These are phyloP conservation scores for Melanomma pulvis-pyrius DNA, from an alignment of 495 filamentous ascomycete species.

Conservation along the genomic window DNA sequence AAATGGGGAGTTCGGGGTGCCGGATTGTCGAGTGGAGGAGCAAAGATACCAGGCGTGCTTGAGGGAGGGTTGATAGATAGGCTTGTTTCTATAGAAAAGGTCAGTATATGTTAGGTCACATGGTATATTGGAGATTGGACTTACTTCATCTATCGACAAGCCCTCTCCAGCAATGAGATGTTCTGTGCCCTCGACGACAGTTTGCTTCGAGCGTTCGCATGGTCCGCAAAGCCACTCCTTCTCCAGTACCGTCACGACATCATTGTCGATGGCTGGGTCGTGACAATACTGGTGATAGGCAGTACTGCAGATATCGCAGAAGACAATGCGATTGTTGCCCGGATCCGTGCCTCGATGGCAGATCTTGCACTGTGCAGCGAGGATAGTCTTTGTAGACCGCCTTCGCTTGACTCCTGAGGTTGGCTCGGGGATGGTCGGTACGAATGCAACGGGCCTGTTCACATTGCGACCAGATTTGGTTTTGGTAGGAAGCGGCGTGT, in stretches of 20 bases:
- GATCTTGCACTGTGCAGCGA: conserved; percentile 65
- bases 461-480: conserved; percentile 86
- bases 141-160: conserved; percentile 40
- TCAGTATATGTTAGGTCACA: conserved; percentile 4
- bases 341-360: conserved; percentile 80
- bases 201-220: conserved; percentile 53
- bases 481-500: conserved; percentile 61
- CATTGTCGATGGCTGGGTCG: conserved; percentile 73
- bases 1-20: conserved; percentile 48
- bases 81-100: conserved; percentile 47
- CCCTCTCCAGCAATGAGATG: conserved; percentile 50
- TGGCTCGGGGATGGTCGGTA: conserved; percentile 57
- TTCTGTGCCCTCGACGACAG: conserved; percentile 27
- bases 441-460: conserved; percentile 71
- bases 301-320: conserved; percentile 88
- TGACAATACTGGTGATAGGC: conserved; percentile 93
- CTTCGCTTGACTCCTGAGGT: conserved; percentile 48
- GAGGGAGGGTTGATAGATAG: conserved; percentile 52
- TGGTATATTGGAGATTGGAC: background rate
- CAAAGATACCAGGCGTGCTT: conserved; percentile 50
- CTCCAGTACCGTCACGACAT: conserved; percentile 66
- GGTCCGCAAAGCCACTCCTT: conserved; percentile 77
- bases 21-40: conserved; percentile 50
- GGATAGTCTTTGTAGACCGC: conserved; percentile 48
- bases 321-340: conserved; percentile 81